phyloP scores from a whole-genome alignment of 805 yeast species.

The Priceomyces melissophilus region DNA sequence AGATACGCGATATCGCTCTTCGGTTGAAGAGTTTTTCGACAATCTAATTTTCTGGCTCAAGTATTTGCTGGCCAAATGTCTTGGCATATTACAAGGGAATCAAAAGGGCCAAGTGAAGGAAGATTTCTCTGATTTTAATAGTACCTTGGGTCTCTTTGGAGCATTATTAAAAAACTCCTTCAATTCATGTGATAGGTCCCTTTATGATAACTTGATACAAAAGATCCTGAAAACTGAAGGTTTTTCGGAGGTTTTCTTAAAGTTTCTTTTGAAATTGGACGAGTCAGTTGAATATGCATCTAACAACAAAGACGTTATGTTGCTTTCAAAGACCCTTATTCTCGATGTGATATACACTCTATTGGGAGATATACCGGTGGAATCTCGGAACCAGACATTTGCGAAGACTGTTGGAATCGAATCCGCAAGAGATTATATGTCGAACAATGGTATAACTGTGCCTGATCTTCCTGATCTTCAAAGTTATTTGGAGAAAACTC shows the following conservation, averaged over 20 bases:
- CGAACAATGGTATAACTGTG: conserved; percentile 9
- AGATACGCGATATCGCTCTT: too few species aligned
- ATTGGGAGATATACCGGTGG: conserved; percentile 5
- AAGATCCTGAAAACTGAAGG: too few species aligned
- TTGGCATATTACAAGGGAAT: too few species aligned
- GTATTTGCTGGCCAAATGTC: too few species aligned
- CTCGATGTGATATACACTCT: not conserved
- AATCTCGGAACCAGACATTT: conserved; percentile 12
- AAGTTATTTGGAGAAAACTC: conserved; percentile 7
- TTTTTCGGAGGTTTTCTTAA: not conserved
- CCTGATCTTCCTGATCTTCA: conserved; percentile 15
- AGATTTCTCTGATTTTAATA: too few species aligned
- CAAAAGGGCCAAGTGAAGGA: too few species aligned
- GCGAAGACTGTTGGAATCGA: conserved; percentile 21
- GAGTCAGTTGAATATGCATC: not conserved
- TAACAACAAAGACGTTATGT: not conserved
- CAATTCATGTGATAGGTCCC: too few species aligned
- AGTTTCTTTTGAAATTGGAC: not conserved
- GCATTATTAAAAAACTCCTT: too few species aligned
- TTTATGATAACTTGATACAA: too few species aligned
- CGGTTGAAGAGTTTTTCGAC: too few species aligned
- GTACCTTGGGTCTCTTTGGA: too few species aligned
- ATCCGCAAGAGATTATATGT: conserved; percentile 13
- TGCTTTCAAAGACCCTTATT: not conserved
- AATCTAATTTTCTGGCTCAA: too few species aligned